These are phyloP conservation scores for Chloris gayana DNA, from an alignment of 176 grass and related monocot genomes.

Conservation along the genomic window DNA sequence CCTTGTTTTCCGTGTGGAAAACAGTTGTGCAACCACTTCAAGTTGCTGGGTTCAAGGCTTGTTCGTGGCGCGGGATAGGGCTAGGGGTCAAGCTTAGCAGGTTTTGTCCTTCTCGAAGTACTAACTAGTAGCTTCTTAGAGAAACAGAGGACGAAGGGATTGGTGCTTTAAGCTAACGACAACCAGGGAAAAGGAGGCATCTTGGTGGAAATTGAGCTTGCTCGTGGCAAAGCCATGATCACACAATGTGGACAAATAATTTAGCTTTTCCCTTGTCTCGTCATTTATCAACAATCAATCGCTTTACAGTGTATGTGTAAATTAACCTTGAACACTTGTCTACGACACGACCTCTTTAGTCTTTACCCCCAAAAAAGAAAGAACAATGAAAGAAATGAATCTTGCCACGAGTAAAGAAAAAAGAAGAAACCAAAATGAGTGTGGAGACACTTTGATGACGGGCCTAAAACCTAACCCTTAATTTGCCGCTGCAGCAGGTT, in stretches of 20 bases:
- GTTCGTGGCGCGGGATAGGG: background rate
- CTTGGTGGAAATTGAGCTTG: background rate
- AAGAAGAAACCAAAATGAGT: constrained; percentile 7
- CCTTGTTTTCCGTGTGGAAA: constrained; percentile 28
- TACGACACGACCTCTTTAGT: constrained; percentile 38
- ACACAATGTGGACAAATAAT: constrained; percentile 34
- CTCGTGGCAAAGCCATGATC: background rate
- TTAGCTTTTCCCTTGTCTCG: constrained; percentile 14
- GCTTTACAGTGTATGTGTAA: constrained; percentile 46
- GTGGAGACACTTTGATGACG: background rate
- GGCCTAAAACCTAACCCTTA: constrained; percentile 32
- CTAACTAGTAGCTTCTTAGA: constrained; percentile 8
- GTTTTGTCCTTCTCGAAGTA: background rate
- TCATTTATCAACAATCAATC: constrained; percentile 34
- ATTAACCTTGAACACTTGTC: constrained; percentile 46
- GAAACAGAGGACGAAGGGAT: background rate
- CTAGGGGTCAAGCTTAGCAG: background rate
- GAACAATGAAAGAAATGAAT: constrained; percentile 47
- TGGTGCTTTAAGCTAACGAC: constrained; percentile 16
- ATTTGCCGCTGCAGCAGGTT: background rate
- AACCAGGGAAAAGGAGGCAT: background rate
- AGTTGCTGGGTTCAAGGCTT: constrained; percentile 30
- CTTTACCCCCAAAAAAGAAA: background rate
- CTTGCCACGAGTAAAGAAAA: background rate
- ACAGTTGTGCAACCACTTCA: constrained; percentile 36